Evolutionary conservation across 495 filamentous ascomycete species (phyloP), one percentile per base, ranked within the genome.

Genomic region (Amniculicola lignicola): DNA sequence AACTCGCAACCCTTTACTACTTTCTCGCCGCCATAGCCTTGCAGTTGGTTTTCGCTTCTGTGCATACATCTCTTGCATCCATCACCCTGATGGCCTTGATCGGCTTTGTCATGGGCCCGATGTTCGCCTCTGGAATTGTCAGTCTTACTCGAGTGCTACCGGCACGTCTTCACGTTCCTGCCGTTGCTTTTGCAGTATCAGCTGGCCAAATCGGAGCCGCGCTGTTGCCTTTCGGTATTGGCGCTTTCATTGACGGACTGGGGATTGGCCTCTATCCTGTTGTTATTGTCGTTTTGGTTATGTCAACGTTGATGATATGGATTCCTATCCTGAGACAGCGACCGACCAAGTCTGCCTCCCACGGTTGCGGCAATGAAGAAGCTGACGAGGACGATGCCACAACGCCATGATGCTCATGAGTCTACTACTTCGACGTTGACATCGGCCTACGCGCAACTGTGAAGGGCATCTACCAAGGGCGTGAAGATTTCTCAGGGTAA

Each of bases 91-190:
- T 51, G 39, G 41, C 45, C 7, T 15, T 62, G 15, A 18, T 57
- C 3, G 59, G 59, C 3, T 57, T 57, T 15, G 40, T 52, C 29
- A 29, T 57, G 39, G 59, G 59, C 12, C 59, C 59, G 10, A 12
- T 62, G 19, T 62, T 62, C 31, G 44, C 59, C 10, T 49, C 51
- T 14, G 57, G 57, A 0, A 36, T 61, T 28, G 51, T 61, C 14
- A 36, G 54, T 1, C 35, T 61, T n/a, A 55, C 57, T 3, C 15
- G 28, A 6, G 24, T 61, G 5, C 44, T 61, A 35, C 57, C 57
- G 16, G 31, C 18, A 10, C 43, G 55, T 12, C n/a, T 61, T 6
- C 57, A 61, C 22, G 44, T 61, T 15, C 15, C 25, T 16, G 57
- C 42, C 14, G 51, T 61, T 5, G 42, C 51, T 4, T 55, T 61